phyloP scores from a whole-genome alignment of 2,329 filamentous ascomycete species.

The Colletotrichum brevisporum region DNA sequence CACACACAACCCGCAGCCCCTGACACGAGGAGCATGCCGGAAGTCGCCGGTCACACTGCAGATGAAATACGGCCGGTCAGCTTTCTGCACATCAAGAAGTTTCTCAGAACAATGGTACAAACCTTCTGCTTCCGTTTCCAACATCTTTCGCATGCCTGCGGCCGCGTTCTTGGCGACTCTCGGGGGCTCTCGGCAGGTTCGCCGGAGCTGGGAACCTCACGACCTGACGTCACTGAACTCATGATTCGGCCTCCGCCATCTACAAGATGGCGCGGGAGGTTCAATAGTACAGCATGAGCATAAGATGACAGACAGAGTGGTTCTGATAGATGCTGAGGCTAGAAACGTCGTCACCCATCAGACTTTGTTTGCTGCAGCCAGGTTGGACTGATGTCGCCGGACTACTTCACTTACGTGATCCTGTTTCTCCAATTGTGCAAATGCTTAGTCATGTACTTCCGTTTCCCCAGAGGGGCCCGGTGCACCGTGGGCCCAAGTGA shows the following conservation, averaged over 20 bases:
- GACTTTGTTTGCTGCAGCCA: too few species aligned
- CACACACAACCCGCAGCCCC: slow-evolving; percentile 9
- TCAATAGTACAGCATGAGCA: background rate
- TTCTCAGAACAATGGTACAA: too few species aligned
- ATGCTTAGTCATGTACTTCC: too few species aligned
- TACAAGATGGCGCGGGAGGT: background rate
- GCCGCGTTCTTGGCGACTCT: slow-evolving; percentile 1
- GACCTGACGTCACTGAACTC: slow-evolving; percentile 4
- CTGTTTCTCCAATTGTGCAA: too few species aligned
- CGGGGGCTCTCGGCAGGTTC: background rate
- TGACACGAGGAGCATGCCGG: slow-evolving; percentile 29
- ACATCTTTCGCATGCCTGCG: slow-evolving; percentile 31
- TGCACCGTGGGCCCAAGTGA: too few species aligned
- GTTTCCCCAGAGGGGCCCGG: too few species aligned
- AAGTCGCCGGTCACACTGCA: slow-evolving; percentile 28
- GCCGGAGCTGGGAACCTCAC: slow-evolving; percentile 5
- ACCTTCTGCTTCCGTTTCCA: slow-evolving; percentile 39
- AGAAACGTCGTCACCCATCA: too few species aligned
- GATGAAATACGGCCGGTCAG: background rate
- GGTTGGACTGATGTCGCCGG: too few species aligned
- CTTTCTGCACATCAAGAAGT: too few species aligned
- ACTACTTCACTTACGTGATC: too few species aligned
- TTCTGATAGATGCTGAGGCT: too few species aligned
- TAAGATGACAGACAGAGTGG: background rate
- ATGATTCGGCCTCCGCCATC: background rate